These are phyloP conservation scores for Trametes hirsuta DNA, from an alignment of 1,284 basidiomycete genomes.

Conservation along the genomic window DNA sequence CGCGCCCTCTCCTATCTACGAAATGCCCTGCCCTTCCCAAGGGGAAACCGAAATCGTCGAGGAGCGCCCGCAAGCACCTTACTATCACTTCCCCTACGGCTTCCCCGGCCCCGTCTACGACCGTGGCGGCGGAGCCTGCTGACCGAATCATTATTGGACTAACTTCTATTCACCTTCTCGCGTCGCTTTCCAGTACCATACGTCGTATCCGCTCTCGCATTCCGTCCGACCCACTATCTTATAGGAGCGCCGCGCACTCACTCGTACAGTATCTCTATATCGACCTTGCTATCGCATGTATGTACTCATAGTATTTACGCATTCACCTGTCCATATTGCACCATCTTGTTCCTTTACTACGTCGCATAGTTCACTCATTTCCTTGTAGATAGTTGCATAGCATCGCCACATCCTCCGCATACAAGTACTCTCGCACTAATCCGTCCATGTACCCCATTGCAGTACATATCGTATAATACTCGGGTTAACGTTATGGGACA, in stretches of 20 bases:
- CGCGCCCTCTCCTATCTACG: slow-evolving; percentile 6
- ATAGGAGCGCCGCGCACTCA: background rate
- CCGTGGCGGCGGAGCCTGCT: slow-evolving; percentile 7
- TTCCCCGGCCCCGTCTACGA: slow-evolving; percentile 10
- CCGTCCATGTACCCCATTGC: background rate
- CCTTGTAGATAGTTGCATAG: background rate
- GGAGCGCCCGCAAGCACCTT: slow-evolving; percentile 16
- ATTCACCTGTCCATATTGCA: slow-evolving; percentile 5
- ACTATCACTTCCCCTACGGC: slow-evolving; percentile 11
- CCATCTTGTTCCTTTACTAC: background rate
- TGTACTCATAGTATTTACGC: background rate
- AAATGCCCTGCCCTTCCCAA: background rate
- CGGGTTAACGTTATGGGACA: background rate
- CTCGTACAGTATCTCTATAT: background rate
- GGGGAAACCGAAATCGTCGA: background rate
- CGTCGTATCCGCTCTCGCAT: slow-evolving; percentile 21
- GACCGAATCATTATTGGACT: slow-evolving; percentile 4
- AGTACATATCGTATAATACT: background rate
- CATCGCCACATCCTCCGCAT: background rate
- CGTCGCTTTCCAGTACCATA: slow-evolving; percentile 19
- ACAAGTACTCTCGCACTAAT: background rate
- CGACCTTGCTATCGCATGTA: background rate
- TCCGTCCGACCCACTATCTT: background rate
- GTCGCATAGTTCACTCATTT: background rate
- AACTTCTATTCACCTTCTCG: slow-evolving; percentile 2